phyloP scores from a whole-genome alignment of 1,139 yeast genomes.

The Yarrowia galli region DNA sequence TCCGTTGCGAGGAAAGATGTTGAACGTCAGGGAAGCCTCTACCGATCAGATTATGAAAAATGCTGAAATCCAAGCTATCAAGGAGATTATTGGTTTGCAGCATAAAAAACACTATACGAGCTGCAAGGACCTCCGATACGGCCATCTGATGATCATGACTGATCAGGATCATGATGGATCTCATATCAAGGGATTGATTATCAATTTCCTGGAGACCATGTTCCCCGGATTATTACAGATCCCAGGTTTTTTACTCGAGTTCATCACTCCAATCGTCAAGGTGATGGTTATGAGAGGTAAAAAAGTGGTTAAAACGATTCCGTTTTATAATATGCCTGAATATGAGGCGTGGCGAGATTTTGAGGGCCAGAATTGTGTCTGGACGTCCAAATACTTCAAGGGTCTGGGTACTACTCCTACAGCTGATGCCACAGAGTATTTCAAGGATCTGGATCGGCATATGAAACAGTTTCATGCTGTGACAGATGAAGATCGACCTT shows the following conservation, averaged over 20 bases:
- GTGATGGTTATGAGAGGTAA: slow-evolving; percentile 79
- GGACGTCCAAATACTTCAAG: slow-evolving; percentile 96
- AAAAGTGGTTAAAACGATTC: slow-evolving; percentile 59
- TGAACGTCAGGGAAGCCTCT: slow-evolving; percentile 95
- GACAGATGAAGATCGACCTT: slow-evolving; percentile 78
- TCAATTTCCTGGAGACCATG: slow-evolving; percentile 89
- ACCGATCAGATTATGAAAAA: slow-evolving; percentile 92
- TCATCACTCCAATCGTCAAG: slow-evolving; percentile 95
- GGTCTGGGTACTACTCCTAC: slow-evolving; percentile 96
- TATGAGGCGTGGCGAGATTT: slow-evolving; percentile 92
- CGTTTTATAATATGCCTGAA: slow-evolving; percentile 96
- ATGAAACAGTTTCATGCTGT: slow-evolving; percentile 84
- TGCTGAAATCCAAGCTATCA: slow-evolving; percentile 92
- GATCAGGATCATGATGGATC: slow-evolving; percentile 99
- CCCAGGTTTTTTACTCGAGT: slow-evolving; percentile 92
- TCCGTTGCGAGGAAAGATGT: slow-evolving; percentile 92
- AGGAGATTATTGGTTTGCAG: slow-evolving; percentile 94
- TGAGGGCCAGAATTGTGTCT: slow-evolving; percentile 76
- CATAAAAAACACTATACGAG: slow-evolving; percentile 86
- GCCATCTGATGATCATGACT: slow-evolving; percentile 98
- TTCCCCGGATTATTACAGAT: slow-evolving; percentile 92
- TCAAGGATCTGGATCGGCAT: slow-evolving; percentile 84
- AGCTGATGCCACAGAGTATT: slow-evolving; percentile 87
- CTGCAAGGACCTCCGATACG: slow-evolving; percentile 81
- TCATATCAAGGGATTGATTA: slow-evolving; percentile 94